Evolutionary conservation across 1,139 yeast species (phyloP).

Genomic region (Geotrichum macrosporum): DNA sequence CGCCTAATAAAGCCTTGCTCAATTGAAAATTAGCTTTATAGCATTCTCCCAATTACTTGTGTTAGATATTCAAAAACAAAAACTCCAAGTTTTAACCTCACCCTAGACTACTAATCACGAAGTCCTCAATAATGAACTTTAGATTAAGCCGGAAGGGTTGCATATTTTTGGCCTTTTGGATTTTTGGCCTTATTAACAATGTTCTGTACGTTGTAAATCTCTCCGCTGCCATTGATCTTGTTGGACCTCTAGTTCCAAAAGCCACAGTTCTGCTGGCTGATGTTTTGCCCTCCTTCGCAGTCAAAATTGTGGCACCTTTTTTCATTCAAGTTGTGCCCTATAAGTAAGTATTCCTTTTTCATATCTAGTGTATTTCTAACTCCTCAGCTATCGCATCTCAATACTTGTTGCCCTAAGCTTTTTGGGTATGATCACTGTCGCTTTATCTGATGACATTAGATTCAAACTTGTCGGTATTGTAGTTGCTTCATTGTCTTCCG

Average conservation of each 20-base stretch:
- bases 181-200: slow-evolving; percentile 83
- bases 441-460: slow-evolving; percentile 41
- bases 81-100: too few relatives aligned
- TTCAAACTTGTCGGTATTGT: slow-evolving; percentile 63
- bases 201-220: slow-evolving; percentile 85
- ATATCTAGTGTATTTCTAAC: neutral
- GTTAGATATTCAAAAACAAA: too few relatives aligned
- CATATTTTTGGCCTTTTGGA: slow-evolving; percentile 52
- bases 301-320: slow-evolving; percentile 75
- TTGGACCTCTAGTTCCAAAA: slow-evolving; percentile 78
- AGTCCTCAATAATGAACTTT: neutral
- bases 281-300: slow-evolving; percentile 70
- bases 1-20: too few relatives aligned
- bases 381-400: slow-evolving; percentile 45
- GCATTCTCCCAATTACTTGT: too few relatives aligned
- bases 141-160: slow-evolving; percentile 4
- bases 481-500: slow-evolving; percentile 79
- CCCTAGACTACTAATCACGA: too few relatives aligned
- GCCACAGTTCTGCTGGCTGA: slow-evolving; percentile 83
- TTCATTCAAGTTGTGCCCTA: slow-evolving; percentile 67
- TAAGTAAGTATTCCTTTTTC: slow-evolving; percentile 19
- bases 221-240: slow-evolving; percentile 88
- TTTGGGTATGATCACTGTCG: slow-evolving; percentile 72
- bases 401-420: slow-evolving; percentile 56
- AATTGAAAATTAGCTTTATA: too few relatives aligned